These are phyloP conservation scores for Sporisorium exsertum DNA, from an alignment of 1,284 basidiomycete genomes.

Conservation along the genomic window DNA sequence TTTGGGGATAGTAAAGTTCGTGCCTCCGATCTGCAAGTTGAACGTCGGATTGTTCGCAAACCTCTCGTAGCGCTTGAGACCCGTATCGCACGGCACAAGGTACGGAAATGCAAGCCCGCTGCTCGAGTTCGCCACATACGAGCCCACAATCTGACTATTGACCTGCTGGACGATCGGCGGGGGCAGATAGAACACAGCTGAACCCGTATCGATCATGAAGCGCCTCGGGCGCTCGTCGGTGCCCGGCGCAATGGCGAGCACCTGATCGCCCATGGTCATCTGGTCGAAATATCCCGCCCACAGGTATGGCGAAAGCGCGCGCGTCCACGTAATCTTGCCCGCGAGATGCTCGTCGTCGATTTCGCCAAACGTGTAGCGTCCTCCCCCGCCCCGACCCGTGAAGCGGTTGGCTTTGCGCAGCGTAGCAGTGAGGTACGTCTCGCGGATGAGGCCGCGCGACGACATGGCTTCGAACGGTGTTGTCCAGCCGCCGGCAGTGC, in stretches of 20 bases:
- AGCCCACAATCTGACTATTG: conserved; percentile 50
- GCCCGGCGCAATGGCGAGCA: conserved; percentile 27
- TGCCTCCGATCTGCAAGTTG: conserved; percentile 38
- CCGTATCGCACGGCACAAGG: conserved; percentile 58
- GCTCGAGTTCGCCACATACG: conserved; percentile 28
- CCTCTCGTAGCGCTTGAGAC: conserved; percentile 47
- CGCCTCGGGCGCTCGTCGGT: conserved; percentile 32
- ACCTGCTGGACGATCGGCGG: conserved; percentile 32
- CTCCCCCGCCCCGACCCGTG: conserved; percentile 57
- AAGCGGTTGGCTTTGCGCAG: conserved; percentile 54
- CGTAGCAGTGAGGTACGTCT: conserved; percentile 56
- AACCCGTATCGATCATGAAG: conserved; percentile 57
- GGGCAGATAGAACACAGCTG: conserved; percentile 52
- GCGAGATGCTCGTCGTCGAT: conserved; percentile 42
- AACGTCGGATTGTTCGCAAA: conserved; percentile 36
- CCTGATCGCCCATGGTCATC: conserved; percentile 45
- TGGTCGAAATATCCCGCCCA: conserved; percentile 52
- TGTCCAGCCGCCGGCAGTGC: conserved; percentile 53
- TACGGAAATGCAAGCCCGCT: conserved; percentile 45
- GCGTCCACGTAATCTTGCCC: conserved; percentile 51
- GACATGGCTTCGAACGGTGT: conserved; percentile 57
- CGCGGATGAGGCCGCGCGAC: conserved; percentile 35
- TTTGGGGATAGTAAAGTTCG: conserved; percentile 50
- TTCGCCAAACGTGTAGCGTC: conserved; percentile 56
- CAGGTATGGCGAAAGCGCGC: conserved; percentile 39